Conservation (phyloP, 2,329 filamentous ascomycete species). For the Epichloe gansuensis region DNA sequence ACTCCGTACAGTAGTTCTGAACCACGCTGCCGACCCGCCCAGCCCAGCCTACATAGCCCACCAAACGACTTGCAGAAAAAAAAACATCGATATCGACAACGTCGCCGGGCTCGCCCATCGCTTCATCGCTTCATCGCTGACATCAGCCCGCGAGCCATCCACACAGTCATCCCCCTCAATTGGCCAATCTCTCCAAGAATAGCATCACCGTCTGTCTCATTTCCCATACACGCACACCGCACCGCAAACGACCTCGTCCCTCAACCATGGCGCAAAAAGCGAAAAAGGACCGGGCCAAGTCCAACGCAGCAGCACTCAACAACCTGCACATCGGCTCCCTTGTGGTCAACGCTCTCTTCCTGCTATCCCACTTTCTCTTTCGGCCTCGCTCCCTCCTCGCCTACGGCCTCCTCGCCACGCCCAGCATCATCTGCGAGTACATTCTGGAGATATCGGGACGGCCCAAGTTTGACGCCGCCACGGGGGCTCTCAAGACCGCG, state of each 20-base stretch:
- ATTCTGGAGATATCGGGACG: conserved; percentile 77
- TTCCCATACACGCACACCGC: not conserved
- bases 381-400: conserved; percentile 50
- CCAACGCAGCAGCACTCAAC: conserved; percentile 66
- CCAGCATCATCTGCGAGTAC: conserved; percentile 68
- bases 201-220: conserved; percentile 2
- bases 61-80: too few relatives aligned
- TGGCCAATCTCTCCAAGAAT: not conserved
- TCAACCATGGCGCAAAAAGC: conserved; percentile 47
- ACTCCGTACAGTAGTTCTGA: too few relatives aligned
- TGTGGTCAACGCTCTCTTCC: conserved; percentile 59
- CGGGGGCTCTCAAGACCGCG: conserved; percentile 55
- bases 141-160: not conserved
- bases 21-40: too few relatives aligned
- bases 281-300: conserved; percentile 57
- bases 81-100: too few relatives aligned
- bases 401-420: conserved; percentile 62
- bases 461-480: conserved; percentile 55
- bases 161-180: not conserved
- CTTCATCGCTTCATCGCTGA: too few relatives aligned
- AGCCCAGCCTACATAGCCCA: too few relatives aligned
- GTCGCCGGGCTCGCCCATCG: too few relatives aligned
- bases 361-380: conserved; percentile 58
- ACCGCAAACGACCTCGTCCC: not conserved
- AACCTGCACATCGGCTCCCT: conserved; percentile 71